These are phyloP conservation scores for Agaricus subrufescens DNA, from an alignment of 768 basidiomycete genomes.

Conservation along the genomic window DNA sequence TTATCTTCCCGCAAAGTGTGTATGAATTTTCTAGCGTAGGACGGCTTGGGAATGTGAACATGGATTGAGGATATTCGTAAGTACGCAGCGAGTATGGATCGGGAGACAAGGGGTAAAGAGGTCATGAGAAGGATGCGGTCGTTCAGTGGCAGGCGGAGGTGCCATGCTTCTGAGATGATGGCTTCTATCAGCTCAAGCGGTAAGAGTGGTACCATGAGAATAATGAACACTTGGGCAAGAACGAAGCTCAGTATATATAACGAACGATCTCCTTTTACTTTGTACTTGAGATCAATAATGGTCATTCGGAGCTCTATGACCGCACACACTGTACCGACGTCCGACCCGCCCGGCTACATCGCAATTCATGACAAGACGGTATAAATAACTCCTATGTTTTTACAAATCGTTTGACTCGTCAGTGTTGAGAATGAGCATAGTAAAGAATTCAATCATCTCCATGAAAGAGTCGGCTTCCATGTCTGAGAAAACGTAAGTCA, in stretches of 20 bases:
- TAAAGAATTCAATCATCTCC: slow-evolving; percentile 65
- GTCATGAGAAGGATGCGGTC: slow-evolving; percentile 28
- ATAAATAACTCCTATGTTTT: background rate
- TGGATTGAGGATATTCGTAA: slow-evolving; percentile 24
- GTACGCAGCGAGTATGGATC: slow-evolving; percentile 23
- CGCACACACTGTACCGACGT: too few relatives aligned
- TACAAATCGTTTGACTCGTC: slow-evolving; percentile 45
- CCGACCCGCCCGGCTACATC: too few relatives aligned
- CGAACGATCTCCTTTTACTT: background rate
- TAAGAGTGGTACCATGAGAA: background rate
- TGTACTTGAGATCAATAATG: too few relatives aligned
- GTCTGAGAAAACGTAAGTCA: slow-evolving; percentile 26
- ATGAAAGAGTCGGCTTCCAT: slow-evolving; percentile 47
- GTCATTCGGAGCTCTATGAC: too few relatives aligned
- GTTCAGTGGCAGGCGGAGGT: slow-evolving; percentile 16
- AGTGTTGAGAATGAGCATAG: slow-evolving; percentile 59
- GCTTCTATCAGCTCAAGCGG: slow-evolving; percentile 9
- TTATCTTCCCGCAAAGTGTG: slow-evolving; percentile 4
- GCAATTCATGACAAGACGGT: background rate
- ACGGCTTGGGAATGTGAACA: slow-evolving; percentile 26
- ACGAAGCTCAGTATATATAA: background rate
- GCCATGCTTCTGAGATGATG: slow-evolving; percentile 28
- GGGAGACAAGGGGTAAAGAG: slow-evolving; percentile 23
- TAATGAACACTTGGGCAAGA: background rate
- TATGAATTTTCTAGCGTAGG: slow-evolving; percentile 16